These are phyloP conservation scores for Trichoderma gamsii DNA, from an alignment of 495 filamentous ascomycete genomes.

Conservation along the genomic window DNA sequence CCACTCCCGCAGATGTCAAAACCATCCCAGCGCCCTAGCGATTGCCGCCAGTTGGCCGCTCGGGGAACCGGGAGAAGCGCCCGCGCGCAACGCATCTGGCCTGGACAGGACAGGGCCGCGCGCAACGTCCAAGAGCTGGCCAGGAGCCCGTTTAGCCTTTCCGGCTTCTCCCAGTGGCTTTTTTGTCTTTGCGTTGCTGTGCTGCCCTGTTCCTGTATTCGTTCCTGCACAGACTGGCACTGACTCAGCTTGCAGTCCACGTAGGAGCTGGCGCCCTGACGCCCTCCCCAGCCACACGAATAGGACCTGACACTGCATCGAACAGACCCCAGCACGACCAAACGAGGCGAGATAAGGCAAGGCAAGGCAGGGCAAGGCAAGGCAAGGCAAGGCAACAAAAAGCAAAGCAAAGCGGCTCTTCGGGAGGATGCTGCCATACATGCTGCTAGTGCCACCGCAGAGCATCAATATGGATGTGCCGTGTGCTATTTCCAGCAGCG, in stretches of 20 bases:
- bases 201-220: neutral
- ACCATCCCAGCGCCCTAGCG: slow-evolving; percentile 3
- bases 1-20: slow-evolving; percentile 14
- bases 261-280: too few relatives aligned
- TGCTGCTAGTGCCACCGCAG: neutral
- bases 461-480: too few relatives aligned
- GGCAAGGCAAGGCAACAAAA: neutral
- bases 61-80: slow-evolving; percentile 1
- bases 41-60: slow-evolving; percentile 12
- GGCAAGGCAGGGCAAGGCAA: neutral
- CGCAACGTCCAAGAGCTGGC: neutral
- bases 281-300: too few relatives aligned
- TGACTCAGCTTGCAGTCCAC: neutral
- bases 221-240: neutral
- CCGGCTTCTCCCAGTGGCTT: neutral
- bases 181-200: neutral
- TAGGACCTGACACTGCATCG: too few relatives aligned
- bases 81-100: neutral
- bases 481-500: neutral
- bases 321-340: too few relatives aligned
- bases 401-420: neutral
- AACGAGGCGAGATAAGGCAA: too few relatives aligned
- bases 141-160: neutral
- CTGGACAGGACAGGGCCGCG: neutral
- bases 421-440: neutral